Base-by-base conservation (phyloP, 805 yeast genomes). In the Starmerella floris region DNA sequence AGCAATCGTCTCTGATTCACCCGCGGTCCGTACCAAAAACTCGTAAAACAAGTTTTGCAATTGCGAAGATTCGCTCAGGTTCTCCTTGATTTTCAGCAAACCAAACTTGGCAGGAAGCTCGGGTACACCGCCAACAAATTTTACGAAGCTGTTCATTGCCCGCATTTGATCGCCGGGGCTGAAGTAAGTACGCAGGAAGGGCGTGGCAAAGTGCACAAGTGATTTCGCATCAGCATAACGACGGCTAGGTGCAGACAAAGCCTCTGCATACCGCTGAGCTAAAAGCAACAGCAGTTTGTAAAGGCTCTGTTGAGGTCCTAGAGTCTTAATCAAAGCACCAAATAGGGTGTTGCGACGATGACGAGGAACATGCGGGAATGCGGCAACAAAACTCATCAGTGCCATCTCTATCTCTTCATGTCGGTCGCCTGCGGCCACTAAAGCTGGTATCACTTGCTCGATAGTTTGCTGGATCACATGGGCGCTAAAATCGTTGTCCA, bases 401-500 rank as follows among this genome's bases (percentile, higher is more conserved):
- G 93, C 67, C 56, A 85, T 82, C 59, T 87, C 95, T 41, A 78
- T 73, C 59, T 84, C 94, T 44, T 74, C 78, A 11, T 58, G 59
- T 51, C 65, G 63, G 40, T 69, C 69, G 8, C 58, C 61, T 23
- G 66, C 62, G 34, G 69, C 67, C 2, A 85, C 76, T 46, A 88
- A 69, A 0, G 96, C 95, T 4, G 98, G 97, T 28, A 91, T 77
- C 39, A 91, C 95, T 53, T 81, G 78, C 20, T 80, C 65, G 39
- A 91, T 79, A 2, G 98, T 88, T 58, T 83, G 91, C 56, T 85
- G 94, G 49, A 91, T 84, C 35, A 87, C 96, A 51, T 82, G 82
- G 26, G 80, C 80, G 0, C 96, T 84, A 56, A 83, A 88, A 58
- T 84, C 96, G 61, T 91, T 97, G 60, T 91, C 98, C 63, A 91